Percentiles rank a stretch among this genome's conserved stretches.
phyloP scores from a whole-genome alignment of 75 land plant species.

The Larix kaempferi region DNA sequence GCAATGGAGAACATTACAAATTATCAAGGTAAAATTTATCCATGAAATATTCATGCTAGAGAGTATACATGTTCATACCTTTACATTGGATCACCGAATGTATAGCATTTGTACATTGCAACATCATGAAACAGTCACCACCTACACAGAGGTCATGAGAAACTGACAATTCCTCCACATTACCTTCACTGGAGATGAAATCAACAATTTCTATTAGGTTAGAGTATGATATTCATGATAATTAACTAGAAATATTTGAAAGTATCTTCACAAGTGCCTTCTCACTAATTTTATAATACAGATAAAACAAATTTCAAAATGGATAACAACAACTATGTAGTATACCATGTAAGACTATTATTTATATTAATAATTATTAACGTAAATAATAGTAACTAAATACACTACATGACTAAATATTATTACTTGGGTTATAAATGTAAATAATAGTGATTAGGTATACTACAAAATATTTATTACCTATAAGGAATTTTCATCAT shows the following conservation, averaged over 20 bases:
- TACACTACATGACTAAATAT: too few species aligned
- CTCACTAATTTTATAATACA: constrained; percentile 3
- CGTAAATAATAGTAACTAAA: too few species aligned
- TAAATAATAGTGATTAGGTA: too few species aligned
- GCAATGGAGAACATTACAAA: background rate
- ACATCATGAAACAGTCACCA: constrained; percentile 93
- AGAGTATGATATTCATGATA: background rate
- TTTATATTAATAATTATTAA: too few species aligned
- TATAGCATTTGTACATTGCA: constrained; percentile 69
- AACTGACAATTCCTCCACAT: constrained; percentile 67
- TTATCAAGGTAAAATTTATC: background rate
- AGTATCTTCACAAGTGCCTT: background rate
- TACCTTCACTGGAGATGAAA: constrained; percentile 42
- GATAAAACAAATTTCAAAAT: too few species aligned
- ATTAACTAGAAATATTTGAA: constrained; percentile 2
- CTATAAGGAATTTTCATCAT: constrained; percentile 44
- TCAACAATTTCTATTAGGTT: background rate
- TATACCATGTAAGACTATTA: too few species aligned
- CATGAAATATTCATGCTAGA: background rate
- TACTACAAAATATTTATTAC: constrained; percentile 28
- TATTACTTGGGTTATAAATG: too few species aligned
- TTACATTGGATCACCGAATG: constrained; percentile 77
- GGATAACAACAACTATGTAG: background rate
- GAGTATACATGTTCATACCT: constrained; percentile 47
- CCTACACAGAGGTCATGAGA: constrained; percentile 92